Evolutionary conservation across 164 flowering plant species (phyloP).

Genomic region (Vitis riparia): DNA sequence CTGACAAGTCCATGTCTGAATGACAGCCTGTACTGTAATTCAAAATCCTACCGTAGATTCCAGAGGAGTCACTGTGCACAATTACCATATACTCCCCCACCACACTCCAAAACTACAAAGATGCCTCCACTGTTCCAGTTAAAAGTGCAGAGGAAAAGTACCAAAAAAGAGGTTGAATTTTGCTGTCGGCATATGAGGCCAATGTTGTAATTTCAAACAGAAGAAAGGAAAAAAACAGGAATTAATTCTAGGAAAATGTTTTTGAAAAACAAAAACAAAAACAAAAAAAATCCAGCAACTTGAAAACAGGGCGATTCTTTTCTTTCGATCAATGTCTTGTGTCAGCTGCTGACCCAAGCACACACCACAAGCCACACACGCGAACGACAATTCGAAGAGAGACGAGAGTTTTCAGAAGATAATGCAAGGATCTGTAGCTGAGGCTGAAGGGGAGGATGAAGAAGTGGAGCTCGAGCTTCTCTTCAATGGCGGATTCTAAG

Average conservation of each 20-base stretch:
- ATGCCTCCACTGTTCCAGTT: no score
- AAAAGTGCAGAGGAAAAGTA: no score
- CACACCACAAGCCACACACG: not conserved
- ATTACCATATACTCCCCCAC: not conserved
- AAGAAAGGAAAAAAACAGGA: no score
- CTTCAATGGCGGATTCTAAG: constrained; percentile 52
- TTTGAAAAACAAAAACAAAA: not conserved
- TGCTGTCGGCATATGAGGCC: no score
- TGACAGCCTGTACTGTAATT: not conserved
- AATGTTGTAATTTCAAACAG: no score
- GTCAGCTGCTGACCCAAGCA: constrained; percentile 6
- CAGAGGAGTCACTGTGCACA: not conserved
- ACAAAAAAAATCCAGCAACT: not conserved
- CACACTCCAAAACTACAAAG: no score
- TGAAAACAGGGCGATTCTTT: no score
- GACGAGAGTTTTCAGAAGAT: constrained; percentile 20
- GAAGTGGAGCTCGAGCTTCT: constrained; percentile 32
- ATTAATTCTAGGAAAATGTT: not conserved
- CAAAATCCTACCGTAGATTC: not conserved
- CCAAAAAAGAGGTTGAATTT: no score
- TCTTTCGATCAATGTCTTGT: not conserved
- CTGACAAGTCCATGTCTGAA: no score
- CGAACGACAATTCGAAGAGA: not conserved
- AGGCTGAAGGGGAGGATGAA: constrained; percentile 39
- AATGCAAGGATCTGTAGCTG: constrained; percentile 48